Percentiles rank a stretch among this genome's conserved stretches.
These are phyloP conservation scores for Scedosporium dehoogii DNA, from an alignment of 2,329 filamentous ascomycete species.

Conservation along the genomic window DNA sequence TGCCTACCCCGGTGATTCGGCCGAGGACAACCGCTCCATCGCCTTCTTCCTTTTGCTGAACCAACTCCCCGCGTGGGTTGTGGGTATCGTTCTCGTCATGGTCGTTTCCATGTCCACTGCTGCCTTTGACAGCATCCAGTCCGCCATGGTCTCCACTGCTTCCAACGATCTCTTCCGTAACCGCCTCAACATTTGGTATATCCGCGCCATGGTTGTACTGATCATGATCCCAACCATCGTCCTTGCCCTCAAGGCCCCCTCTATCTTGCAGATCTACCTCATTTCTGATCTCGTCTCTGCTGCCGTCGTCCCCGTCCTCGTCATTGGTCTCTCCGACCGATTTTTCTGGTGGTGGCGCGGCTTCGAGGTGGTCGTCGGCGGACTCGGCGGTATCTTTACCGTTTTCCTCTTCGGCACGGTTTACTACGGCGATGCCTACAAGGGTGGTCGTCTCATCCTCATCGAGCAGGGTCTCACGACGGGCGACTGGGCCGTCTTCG, in stretches of 20 bases:
- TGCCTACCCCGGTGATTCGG: slow-evolving; percentile 53
- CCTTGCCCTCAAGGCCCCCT: slow-evolving; percentile 63
- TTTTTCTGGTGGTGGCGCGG: slow-evolving; percentile 69
- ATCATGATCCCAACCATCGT: slow-evolving; percentile 67
- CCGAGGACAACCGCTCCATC: slow-evolving; percentile 50
- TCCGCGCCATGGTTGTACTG: slow-evolving; percentile 58
- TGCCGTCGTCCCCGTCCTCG: slow-evolving; percentile 62
- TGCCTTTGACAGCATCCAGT: slow-evolving; percentile 72
- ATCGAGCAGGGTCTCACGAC: slow-evolving; percentile 65
- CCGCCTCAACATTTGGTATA: slow-evolving; percentile 63
- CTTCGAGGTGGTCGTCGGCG: slow-evolving; percentile 70
- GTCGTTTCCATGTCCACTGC: slow-evolving; percentile 66
- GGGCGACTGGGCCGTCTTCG: slow-evolving; percentile 73
- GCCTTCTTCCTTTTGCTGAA: slow-evolving; percentile 69
- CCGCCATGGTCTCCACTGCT: slow-evolving; percentile 74
- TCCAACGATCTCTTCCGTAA: slow-evolving; percentile 83
- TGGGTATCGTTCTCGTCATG: slow-evolving; percentile 75
- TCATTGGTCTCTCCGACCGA: slow-evolving; percentile 58
- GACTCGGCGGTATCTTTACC: slow-evolving; percentile 65
- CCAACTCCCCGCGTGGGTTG: slow-evolving; percentile 67
- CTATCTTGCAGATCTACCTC: slow-evolving; percentile 71
- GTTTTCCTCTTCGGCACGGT: slow-evolving; percentile 75
- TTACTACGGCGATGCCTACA: slow-evolving; percentile 59
- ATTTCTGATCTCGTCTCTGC: slow-evolving; percentile 74
- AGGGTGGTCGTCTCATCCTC: slow-evolving; percentile 59